These are phyloP conservation scores for Chenopodium quinoa DNA, from an alignment of 148 eudicot species.

Conservation along the genomic window DNA sequence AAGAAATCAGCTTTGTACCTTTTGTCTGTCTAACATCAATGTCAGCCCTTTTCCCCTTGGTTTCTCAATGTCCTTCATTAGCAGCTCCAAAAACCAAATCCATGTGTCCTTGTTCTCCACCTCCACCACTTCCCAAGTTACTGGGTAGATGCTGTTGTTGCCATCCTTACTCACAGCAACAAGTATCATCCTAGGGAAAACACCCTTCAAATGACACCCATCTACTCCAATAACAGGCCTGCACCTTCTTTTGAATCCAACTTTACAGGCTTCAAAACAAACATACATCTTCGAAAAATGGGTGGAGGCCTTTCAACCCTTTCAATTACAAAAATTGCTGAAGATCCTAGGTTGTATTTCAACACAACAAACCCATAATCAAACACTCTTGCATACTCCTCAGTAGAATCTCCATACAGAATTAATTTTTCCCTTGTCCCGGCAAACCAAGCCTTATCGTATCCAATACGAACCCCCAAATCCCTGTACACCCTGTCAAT, in stretches of 20 bases:
- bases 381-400: background rate
- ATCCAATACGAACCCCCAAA: background rate
- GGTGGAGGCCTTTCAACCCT: background rate
- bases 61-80: background rate
- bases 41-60: background rate
- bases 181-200: background rate
- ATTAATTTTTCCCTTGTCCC: background rate
- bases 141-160: background rate
- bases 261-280: background rate
- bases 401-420: background rate
- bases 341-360: background rate
- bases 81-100: background rate
- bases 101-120: background rate
- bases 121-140: background rate
- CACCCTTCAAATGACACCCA: background rate
- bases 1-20: background rate
- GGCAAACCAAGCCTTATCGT: background rate
- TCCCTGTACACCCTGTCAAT: background rate
- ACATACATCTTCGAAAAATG: background rate
- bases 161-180: background rate
- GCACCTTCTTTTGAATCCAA: background rate
- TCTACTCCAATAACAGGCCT: background rate
- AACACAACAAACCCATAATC: background rate
- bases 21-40: background rate
- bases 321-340: background rate